Base-by-base conservation (phyloP, 257 asterid species). In the Orobanche coerulescens region DNA sequence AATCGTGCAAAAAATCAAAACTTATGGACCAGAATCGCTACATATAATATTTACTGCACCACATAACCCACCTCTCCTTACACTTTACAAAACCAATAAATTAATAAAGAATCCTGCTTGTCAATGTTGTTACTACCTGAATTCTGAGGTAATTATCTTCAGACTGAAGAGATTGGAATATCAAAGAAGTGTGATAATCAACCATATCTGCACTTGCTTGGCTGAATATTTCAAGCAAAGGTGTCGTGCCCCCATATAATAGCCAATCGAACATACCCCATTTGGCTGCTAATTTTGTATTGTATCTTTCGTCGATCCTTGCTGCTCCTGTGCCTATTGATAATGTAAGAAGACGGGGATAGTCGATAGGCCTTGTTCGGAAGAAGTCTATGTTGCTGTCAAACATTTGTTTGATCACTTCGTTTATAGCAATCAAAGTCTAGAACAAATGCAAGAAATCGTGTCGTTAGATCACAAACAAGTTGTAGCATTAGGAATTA, bases 211-310 rank as follows among this genome's bases (percentile, higher is more conserved):
- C 76, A 66, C 82, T 72, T 0, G 79, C 84, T 70, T 84, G 79
- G 42, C 28, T 37, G 64, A 79, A 81, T 5, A 75, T 79, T 23
- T 84, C 92, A 9, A 84, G 18, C 34, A 84, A 51, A 1, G 86
- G 92, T 10, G 73, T 24, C 10, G 82, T 73, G 6, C 81, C 78
- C 2, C 79, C 81, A 2, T 62, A 14, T 0, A 18, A 10, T 2
- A 84, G 58, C 92, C 92, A 84, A 34, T 76, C 68, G 5, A 77
- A 0, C 7, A 79, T 58, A 4, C 92, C 84, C 92, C 92, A 84
- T 62, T 64, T 77, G 0, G 79, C 18, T 12, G 81, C 83, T 3
- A 50, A 6, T 49, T 76, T 75, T 0, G 58, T 63, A 55, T 71
- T 55, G 49, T 73, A 81, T 36, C 70, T 81, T 11, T 73, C 65